phyloP scores from a whole-genome alignment of 371 early-diverging fungal genomes.

The Mortierella sp. region DNA sequence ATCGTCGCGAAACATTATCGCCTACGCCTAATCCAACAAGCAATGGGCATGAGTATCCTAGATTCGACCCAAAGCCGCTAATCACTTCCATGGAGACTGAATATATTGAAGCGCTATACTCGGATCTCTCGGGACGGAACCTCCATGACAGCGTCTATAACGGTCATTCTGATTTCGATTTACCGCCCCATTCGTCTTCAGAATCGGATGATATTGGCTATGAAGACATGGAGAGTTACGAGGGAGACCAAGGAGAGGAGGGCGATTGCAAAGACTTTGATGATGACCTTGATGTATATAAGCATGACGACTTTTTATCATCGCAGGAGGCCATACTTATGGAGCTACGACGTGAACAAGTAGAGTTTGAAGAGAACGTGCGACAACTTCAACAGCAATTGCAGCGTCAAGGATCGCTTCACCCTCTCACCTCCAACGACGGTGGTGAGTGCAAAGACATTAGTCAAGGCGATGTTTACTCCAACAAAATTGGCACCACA shows the following conservation, averaged over 20 bases:
- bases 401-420: constrained; percentile 35
- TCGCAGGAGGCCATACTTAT: constrained; percentile 43
- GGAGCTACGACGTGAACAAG: constrained; percentile 51
- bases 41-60: neutral
- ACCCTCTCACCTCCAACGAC: constrained; percentile 20
- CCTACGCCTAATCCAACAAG: neutral
- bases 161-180: neutral
- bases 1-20: neutral
- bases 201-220: constrained; percentile 39
- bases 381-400: constrained; percentile 50
- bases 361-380: constrained; percentile 55
- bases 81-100: constrained; percentile 54
- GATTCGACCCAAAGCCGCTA: constrained; percentile 5
- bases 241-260: constrained; percentile 33
- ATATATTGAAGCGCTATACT: constrained; percentile 42
- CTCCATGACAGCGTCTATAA: neutral
- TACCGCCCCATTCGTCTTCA: constrained; percentile 17
- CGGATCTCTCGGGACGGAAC: constrained; percentile 15
- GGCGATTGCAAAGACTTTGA: constrained; percentile 42
- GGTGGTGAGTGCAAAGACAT: constrained; percentile 3
- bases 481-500: neutral
- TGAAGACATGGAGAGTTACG: constrained; percentile 31
- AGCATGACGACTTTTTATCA: constrained; percentile 47
- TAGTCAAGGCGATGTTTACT: neutral
- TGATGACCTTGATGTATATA: constrained; percentile 31